Evolutionary conservation across 1,139 yeast genomes (phyloP).

Genomic region (Geotrichum europaeum): DNA sequence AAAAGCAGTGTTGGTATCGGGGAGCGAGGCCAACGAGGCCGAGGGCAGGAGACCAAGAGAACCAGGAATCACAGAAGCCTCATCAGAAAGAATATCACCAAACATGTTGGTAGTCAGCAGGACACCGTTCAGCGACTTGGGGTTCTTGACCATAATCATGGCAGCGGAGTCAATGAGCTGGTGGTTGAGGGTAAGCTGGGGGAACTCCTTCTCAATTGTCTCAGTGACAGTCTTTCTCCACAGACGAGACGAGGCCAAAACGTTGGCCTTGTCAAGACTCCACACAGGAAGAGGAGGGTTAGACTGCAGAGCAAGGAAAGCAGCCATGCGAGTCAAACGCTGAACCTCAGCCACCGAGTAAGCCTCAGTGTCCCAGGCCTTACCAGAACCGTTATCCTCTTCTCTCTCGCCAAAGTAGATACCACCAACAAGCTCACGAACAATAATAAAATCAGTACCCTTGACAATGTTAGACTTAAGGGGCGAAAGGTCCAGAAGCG

Average conservation of each 20-base stretch:
- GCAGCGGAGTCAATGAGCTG: constrained; percentile 98
- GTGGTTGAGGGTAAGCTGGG: constrained; percentile 76
- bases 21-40: constrained; percentile 91
- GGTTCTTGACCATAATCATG: constrained; percentile 88
- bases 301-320: constrained; percentile 88
- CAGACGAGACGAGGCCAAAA: constrained; percentile 87
- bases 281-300: constrained; percentile 90
- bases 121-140: constrained; percentile 85
- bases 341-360: constrained; percentile 87
- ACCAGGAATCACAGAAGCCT: constrained; percentile 96
- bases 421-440: constrained; percentile 96
- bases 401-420: constrained; percentile 93
- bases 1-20: constrained; percentile 88
- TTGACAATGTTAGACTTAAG: constrained; percentile 73
- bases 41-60: constrained; percentile 93
- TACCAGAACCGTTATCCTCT: constrained; percentile 80
- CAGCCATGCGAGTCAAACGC: constrained; percentile 97
- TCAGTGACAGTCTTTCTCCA: constrained; percentile 93
- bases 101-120: constrained; percentile 93
- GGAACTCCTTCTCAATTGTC: constrained; percentile 81
- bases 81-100: constrained; percentile 96
- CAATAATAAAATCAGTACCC: constrained; percentile 89
- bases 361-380: constrained; percentile 91
- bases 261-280: constrained; percentile 97
- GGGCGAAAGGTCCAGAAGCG: constrained; percentile 80